Evolutionary conservation across 371 early-diverging fungal species (phyloP).

Genomic region (Mortierella sp.): DNA sequence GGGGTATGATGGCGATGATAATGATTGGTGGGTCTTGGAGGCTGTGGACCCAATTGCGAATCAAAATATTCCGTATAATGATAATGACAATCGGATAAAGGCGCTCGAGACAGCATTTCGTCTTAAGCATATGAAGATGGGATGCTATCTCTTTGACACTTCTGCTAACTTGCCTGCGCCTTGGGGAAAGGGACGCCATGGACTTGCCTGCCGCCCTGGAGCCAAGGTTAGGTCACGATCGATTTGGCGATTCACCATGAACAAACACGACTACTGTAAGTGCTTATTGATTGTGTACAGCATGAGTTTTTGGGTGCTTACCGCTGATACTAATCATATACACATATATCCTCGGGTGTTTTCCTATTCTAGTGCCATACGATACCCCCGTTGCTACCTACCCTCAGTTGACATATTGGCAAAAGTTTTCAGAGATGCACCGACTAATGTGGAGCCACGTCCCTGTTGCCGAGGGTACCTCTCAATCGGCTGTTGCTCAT

Average conservation of each 20-base stretch:
- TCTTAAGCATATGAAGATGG: neutral
- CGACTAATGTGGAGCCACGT: slow-evolving; percentile 17
- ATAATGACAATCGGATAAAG: neutral
- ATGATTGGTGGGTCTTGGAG: slow-evolving; percentile 13
- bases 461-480: neutral
- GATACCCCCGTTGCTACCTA: slow-evolving; percentile 17
- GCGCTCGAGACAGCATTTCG: slow-evolving; percentile 7
- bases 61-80: neutral
- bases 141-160: slow-evolving; percentile 8
- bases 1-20: neutral
- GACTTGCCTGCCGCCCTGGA: slow-evolving; percentile 22
- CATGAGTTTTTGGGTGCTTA: too few relatives aligned
- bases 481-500: neutral
- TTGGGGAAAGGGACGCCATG: slow-evolving; percentile 27
- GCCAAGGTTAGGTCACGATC: slow-evolving; percentile 13
- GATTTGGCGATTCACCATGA: slow-evolving; percentile 41
- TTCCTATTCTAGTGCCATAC: slow-evolving; percentile 19
- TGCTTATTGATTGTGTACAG: neutral
- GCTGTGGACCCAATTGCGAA: neutral
- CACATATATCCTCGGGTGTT: too few relatives aligned
- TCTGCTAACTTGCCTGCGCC: slow-evolving; percentile 4
- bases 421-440: slow-evolving; percentile 23
- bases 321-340: too few relatives aligned
- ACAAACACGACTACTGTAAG: slow-evolving; percentile 37
- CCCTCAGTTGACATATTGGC: slow-evolving; percentile 15